Conservation (phyloP, 2,329 filamentous ascomycete species). For the Sporothrix euskadiensis region DNA sequence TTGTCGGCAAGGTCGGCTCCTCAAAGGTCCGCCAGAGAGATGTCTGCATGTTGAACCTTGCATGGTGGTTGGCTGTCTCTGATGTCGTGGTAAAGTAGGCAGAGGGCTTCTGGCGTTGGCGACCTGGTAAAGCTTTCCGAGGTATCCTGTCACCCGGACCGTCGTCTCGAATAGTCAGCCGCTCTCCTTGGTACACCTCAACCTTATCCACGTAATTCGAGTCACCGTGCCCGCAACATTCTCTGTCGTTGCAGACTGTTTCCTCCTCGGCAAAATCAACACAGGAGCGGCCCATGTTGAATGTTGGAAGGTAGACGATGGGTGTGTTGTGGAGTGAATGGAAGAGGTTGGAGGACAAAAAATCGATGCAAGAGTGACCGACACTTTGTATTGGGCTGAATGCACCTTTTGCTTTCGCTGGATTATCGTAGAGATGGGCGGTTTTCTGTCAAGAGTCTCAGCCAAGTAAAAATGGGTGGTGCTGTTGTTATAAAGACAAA, state of each 20-base stretch:
- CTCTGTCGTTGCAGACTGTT: no score
- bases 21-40: slow-evolving; percentile 25
- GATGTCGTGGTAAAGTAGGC: background rate
- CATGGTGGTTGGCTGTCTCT: background rate
- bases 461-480: background rate
- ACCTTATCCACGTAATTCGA: background rate
- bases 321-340: no score
- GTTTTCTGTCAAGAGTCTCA: background rate
- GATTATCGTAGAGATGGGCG: background rate
- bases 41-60: slow-evolving; percentile 6
- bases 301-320: background rate
- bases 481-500: background rate
- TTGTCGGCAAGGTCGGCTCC: background rate
- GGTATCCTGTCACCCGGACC: background rate
- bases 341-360: background rate
- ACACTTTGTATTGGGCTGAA: background rate
- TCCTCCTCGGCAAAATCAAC: background rate
- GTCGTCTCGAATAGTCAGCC: slow-evolving; percentile 1
- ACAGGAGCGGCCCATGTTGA: background rate
- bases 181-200: slow-evolving; percentile 6
- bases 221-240: background rate
- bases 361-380: background rate
- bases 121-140: background rate
- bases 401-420: background rate
- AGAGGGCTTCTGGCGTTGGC: background rate